Evolutionary conservation across 2,329 filamentous ascomycete species (phyloP).

Genomic region (Zasmidium citrigriseum): DNA sequence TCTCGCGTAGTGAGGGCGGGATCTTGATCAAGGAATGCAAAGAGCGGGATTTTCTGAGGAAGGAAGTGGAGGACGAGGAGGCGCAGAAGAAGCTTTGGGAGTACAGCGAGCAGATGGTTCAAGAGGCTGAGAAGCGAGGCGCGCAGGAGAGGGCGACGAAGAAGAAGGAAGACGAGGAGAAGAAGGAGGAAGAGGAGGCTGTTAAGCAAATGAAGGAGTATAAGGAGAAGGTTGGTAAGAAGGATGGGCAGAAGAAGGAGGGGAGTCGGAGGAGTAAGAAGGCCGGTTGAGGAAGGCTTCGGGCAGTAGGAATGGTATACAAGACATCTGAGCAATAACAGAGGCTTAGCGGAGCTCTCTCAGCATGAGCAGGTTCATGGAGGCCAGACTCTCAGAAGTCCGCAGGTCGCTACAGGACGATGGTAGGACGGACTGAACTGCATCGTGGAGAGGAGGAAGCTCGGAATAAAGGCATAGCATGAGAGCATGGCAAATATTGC

Average conservation of each 20-base stretch:
- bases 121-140: constrained; percentile 76
- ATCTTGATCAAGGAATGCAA: constrained; percentile 86
- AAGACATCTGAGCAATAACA: too few relatives aligned
- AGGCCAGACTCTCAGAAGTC: too few relatives aligned
- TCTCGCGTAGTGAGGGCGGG: constrained; percentile 66
- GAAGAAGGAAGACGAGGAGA: constrained; percentile 53
- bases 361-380: too few relatives aligned
- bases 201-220: constrained; percentile 33
- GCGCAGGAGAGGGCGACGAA: constrained; percentile 62
- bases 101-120: constrained; percentile 80
- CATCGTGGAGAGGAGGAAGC: too few relatives aligned
- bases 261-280: constrained; percentile 32
- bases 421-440: too few relatives aligned
- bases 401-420: too few relatives aligned
- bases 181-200: constrained; percentile 38
- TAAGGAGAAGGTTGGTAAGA: constrained; percentile 37
- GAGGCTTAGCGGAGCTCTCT: too few relatives aligned
- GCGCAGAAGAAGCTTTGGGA: constrained; percentile 87
- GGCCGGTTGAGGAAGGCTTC: constrained; percentile 14
- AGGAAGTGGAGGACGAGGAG: constrained; percentile 74
- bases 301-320: too few relatives aligned
- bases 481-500: too few relatives aligned
- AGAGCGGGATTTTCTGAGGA: constrained; percentile 69
- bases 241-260: constrained; percentile 31
- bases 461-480: too few relatives aligned